Percentiles rank a stretch among this genome's conserved stretches.
These are phyloP conservation scores for Salix dunnii DNA, from an alignment of 345 rosid species.

Conservation along the genomic window DNA sequence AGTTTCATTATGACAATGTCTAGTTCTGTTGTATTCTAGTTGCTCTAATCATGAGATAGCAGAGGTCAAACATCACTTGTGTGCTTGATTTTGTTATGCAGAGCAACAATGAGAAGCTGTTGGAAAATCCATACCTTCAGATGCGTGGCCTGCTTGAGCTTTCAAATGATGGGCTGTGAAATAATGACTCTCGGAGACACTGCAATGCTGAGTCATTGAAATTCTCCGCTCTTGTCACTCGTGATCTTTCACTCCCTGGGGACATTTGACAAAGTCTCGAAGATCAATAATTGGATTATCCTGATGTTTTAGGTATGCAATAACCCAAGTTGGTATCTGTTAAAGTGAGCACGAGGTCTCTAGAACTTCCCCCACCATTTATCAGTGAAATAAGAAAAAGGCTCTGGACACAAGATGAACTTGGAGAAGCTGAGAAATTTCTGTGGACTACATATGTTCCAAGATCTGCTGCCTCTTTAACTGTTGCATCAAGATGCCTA, in stretches of 20 bases:
- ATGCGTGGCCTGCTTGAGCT: slow-evolving; percentile 95
- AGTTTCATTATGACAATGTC: background rate
- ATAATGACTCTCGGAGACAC: background rate
- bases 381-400: background rate
- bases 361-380: background rate
- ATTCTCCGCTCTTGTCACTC: background rate
- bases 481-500: background rate
- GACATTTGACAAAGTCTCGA: background rate
- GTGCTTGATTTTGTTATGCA: slow-evolving; percentile 29
- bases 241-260: background rate
- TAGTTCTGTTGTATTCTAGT: background rate
- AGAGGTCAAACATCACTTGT: slow-evolving; percentile 4
- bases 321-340: background rate
- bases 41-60: background rate
- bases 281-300: background rate
- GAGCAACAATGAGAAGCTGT: slow-evolving; percentile 95
- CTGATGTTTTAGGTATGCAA: background rate
- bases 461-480: background rate
- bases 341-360: background rate
- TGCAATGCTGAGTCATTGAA: background rate
- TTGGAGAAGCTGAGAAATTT: background rate
- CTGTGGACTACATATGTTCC: background rate
- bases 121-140: slow-evolving; percentile 97
- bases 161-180: slow-evolving; percentile 28
- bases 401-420: background rate